Conservation (phyloP, 192 early-diverging fungal species). For the Mortierella alpina region DNA sequence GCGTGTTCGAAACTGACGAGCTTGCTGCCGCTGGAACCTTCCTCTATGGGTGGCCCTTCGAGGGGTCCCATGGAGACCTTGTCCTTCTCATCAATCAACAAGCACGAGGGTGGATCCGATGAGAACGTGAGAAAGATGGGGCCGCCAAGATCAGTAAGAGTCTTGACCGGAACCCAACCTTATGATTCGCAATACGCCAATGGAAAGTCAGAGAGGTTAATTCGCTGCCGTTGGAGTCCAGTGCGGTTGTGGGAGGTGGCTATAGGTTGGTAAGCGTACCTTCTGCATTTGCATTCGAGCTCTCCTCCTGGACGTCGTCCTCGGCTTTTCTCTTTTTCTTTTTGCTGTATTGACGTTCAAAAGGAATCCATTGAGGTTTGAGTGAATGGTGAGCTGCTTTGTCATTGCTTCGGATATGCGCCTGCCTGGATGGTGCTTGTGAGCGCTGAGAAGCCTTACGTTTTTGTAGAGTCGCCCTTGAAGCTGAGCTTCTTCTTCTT, state of each 20-base stretch:
- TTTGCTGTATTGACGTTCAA: slow-evolving; percentile 54
- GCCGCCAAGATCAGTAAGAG: slow-evolving; percentile 72
- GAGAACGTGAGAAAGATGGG: slow-evolving; percentile 76
- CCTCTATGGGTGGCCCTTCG: slow-evolving; percentile 34
- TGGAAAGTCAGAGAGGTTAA: neutral
- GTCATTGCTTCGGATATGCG: neutral
- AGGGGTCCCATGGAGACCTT: slow-evolving; percentile 57
- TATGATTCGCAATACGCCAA: neutral
- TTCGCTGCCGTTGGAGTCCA: slow-evolving; percentile 3
- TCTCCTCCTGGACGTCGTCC: slow-evolving; percentile 51
- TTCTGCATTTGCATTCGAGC: slow-evolving; percentile 28
- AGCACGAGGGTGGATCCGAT: slow-evolving; percentile 68
- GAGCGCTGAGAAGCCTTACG: slow-evolving; percentile 42
- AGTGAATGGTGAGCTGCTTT: neutral
- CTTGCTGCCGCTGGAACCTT: neutral
- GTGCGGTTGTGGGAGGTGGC: neutral
- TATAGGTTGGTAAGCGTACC: slow-evolving; percentile 14
- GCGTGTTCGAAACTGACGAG: slow-evolving; percentile 53
- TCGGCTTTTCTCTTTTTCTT: slow-evolving; percentile 72
- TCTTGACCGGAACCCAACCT: slow-evolving; percentile 74
- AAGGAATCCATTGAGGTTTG: neutral
- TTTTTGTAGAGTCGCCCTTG: slow-evolving; percentile 70
- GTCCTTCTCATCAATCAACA: slow-evolving; percentile 61
- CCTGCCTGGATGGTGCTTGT: neutral
- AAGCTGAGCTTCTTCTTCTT: slow-evolving; percentile 65